These are phyloP conservation scores for Lentinula lateritia DNA, from an alignment of 768 basidiomycete genomes.

Conservation along the genomic window DNA sequence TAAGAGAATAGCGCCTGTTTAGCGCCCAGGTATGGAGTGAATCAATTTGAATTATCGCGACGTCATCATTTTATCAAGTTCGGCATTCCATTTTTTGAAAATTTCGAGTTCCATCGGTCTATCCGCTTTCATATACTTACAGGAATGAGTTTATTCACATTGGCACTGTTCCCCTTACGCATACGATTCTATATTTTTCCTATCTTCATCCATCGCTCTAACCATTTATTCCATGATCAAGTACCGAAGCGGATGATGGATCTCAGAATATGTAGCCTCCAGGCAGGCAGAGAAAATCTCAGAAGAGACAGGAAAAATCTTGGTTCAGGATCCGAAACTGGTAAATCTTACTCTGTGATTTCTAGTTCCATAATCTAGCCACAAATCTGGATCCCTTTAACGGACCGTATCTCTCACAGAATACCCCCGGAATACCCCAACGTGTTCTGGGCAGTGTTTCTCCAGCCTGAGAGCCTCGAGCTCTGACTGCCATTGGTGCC, in stretches of 20 bases:
- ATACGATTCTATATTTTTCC: too few relatives aligned
- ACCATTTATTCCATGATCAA: background rate
- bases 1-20: too few relatives aligned
- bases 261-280: background rate
- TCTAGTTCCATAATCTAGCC: background rate
- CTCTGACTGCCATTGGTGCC: background rate
- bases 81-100: background rate
- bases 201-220: background rate
- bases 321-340: background rate
- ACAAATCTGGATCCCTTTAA: background rate
- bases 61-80: too few relatives aligned
- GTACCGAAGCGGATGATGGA: background rate
- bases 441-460: background rate
- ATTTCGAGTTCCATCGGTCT: background rate
- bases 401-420: background rate
- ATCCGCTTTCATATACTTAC: too few relatives aligned
- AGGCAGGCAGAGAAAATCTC: background rate
- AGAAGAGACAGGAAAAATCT: too few relatives aligned
- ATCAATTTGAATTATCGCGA: too few relatives aligned
- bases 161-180: too few relatives aligned
- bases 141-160: too few relatives aligned
- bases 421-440: background rate
- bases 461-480: background rate
- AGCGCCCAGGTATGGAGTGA: too few relatives aligned
- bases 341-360: background rate